A percentile compares a stretch with the other conserved stretches of the same genome.
phyloP scores from a whole-genome alignment of 768 basidiomycete species.

The Pleurotus sapidus region DNA sequence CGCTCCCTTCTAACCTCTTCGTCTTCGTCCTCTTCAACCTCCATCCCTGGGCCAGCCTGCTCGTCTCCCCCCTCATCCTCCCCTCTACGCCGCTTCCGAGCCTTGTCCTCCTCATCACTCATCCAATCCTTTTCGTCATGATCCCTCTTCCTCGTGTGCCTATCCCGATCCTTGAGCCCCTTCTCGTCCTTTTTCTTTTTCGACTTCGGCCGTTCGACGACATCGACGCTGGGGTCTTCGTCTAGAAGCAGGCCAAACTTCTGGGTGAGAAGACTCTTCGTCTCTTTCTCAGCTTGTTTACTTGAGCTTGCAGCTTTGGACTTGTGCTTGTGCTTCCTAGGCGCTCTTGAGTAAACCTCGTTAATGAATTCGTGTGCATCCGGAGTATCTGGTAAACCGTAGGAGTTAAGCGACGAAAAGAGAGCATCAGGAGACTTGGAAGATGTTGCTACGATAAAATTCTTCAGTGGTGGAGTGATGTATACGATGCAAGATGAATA shows the following conservation, averaged over 20 bases:
- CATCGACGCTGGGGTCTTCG: conserved; percentile 55
- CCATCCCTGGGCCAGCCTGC: conserved; percentile 31
- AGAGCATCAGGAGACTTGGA: conserved; percentile 80
- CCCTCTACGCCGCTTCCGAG: conserved; percentile 58
- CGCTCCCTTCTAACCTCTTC: conserved; percentile 67
- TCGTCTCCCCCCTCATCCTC: conserved; percentile 34
- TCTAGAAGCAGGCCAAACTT: conserved; percentile 85
- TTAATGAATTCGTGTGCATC: conserved; percentile 78
- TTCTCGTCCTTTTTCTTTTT: conserved; percentile 45
- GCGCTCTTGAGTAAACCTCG: conserved; percentile 74
- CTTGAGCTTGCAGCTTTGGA: conserved; percentile 43
- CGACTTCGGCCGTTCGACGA: conserved; percentile 17
- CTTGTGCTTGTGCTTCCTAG: conserved; percentile 76
- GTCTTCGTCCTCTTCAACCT: conserved; percentile 59
- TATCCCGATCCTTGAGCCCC: conserved; percentile 48
- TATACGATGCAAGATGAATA: neutral
- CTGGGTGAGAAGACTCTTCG: conserved; percentile 63
- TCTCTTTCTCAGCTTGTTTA: conserved; percentile 73
- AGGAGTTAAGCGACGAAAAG: conserved; percentile 68
- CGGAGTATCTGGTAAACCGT: conserved; percentile 79
- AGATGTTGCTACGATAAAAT: conserved; percentile 55
- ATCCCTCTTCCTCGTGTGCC: conserved; percentile 77
- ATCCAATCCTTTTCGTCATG: conserved; percentile 84
- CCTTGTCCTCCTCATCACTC: conserved; percentile 83
- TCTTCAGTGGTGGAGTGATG: conserved; percentile 6